Percentiles rank a stretch among this genome's conserved stretches.
Evolutionary conservation across 2,329 filamentous ascomycete genomes (phyloP).

Genomic region (Penicillium sp.): DNA sequence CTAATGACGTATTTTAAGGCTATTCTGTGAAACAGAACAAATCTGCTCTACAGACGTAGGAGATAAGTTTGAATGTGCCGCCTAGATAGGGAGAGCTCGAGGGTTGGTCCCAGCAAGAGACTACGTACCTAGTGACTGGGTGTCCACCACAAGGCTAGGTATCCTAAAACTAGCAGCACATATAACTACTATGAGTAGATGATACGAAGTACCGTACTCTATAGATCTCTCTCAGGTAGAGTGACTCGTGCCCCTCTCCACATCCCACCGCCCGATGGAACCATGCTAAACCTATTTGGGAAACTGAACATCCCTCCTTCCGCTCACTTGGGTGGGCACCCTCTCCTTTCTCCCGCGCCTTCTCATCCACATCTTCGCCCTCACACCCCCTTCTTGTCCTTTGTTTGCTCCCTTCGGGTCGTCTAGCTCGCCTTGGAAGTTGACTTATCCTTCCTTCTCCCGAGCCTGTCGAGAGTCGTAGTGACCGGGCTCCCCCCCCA

Average conservation of each 20-base stretch:
- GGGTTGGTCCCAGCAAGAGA: background rate
- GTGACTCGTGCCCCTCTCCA: slow-evolving; percentile 8
- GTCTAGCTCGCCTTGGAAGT: slow-evolving; percentile 13
- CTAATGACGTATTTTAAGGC: background rate
- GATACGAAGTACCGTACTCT: background rate
- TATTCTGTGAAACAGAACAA: background rate
- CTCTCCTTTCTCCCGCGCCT: slow-evolving; percentile 14
- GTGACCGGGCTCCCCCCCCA: slow-evolving; percentile 13
- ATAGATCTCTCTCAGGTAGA: slow-evolving; percentile 9
- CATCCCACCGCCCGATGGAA: slow-evolving; percentile 27
- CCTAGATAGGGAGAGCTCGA: background rate
- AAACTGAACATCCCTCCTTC: slow-evolving; percentile 23
- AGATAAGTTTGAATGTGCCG: background rate
- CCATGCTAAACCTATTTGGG: slow-evolving; percentile 20
- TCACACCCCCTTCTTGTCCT: background rate
- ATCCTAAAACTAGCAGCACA: background rate
- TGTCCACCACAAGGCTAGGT: background rate
- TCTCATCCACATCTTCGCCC: slow-evolving; percentile 5
- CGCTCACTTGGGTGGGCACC: slow-evolving; percentile 12
- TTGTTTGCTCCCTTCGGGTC: slow-evolving; percentile 4
- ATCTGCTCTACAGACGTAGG: background rate
- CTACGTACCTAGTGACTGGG: no score
- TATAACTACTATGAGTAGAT: no score
- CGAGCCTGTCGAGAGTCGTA: slow-evolving; percentile 13
- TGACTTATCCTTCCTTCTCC: slow-evolving; percentile 8